Conservation (phyloP, 108 stramenopile genomes). For the Nitzschia inconspicua region DNA sequence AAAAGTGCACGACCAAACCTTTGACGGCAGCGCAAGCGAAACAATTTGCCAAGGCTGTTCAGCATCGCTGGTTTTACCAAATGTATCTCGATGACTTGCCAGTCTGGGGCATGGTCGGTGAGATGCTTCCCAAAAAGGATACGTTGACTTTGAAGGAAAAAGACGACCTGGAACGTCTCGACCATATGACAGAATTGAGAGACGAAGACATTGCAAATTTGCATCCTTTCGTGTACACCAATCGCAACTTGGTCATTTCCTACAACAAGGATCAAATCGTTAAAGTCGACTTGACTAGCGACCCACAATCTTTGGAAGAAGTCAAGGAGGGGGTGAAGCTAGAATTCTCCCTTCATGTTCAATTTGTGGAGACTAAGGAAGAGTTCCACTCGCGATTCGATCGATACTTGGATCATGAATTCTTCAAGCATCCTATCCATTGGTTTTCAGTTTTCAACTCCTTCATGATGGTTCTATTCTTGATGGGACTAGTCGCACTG, state of each 20-base stretch:
- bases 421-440: constrained; percentile 99
- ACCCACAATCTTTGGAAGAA: constrained; percentile 67
- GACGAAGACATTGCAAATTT: constrained; percentile 41
- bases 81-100: constrained; percentile 97
- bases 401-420: constrained; percentile 92
- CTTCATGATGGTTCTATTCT: constrained; percentile 98
- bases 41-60: constrained; percentile 69
- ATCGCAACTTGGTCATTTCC: constrained; percentile 72
- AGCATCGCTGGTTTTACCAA: constrained; percentile 95
- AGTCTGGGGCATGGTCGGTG: constrained; percentile 97
- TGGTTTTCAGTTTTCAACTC: constrained; percentile 99
- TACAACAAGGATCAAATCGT: constrained; percentile 95
- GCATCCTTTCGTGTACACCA: constrained; percentile 86
- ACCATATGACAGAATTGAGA: constrained; percentile 53
- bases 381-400: constrained; percentile 90
- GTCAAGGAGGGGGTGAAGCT: constrained; percentile 68
- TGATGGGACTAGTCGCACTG: constrained; percentile 94
- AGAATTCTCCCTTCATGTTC: constrained; percentile 74
- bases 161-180: constrained; percentile 63
- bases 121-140: constrained; percentile 69
- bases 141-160: constrained; percentile 35
- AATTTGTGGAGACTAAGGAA: constrained; percentile 66
- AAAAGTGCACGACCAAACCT: constrained; percentile 69
- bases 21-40: constrained; percentile 50
- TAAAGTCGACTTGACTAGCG: constrained; percentile 90